Evolutionary conservation across 169 alveolate genomes (phyloP), one percentile per base, ranked within the genome.

Genomic region (Miamiensis avidus): DNA sequence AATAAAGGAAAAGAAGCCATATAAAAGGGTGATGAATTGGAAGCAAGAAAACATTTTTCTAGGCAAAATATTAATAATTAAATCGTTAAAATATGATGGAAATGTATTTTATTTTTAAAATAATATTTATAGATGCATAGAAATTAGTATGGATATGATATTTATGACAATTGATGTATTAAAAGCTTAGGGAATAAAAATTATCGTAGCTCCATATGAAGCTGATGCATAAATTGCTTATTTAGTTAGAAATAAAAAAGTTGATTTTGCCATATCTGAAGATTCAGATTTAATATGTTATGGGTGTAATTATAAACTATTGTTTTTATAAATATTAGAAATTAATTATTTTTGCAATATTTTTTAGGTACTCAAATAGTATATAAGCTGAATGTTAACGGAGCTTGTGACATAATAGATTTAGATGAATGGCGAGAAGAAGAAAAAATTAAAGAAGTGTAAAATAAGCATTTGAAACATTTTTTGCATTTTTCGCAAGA

Each of bases 181-280:
- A 27, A 88, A 92, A 32, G 85, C 77, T 29, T 86, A 91, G 65
- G 89, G 88, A 20, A 95, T 98, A 25, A 97, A 97, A 81, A 96
- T 95, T 81, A 91, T 98, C 25, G 98, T 98, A 0, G 99, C 99
- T 0, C 99, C 99, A 31, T 98, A 97, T 93, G 99, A 99, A 89
- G 99, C 99, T 11, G 99, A 99, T 88, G 98, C 99, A 29, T 98
- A 99, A 91, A 93, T 98, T 78, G 98, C 99, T 27, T 98, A 97
- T 88, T 93, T 99, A 31, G 96, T 98, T 73, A 95, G 98, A 78
- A 94, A 93, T 29, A 97, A 98, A 34, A 86, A 31, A 82, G 90
- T 29, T 65, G 93, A 91, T 78, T 76, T 91, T 76, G 95, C 90
- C 0, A 82, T 93, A 32, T 82, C 93, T 29, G 95, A 89, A 81